These are phyloP conservation scores for Oryza brachyantha DNA, from an alignment of 176 grass and related monocot genomes.

Conservation along the genomic window DNA sequence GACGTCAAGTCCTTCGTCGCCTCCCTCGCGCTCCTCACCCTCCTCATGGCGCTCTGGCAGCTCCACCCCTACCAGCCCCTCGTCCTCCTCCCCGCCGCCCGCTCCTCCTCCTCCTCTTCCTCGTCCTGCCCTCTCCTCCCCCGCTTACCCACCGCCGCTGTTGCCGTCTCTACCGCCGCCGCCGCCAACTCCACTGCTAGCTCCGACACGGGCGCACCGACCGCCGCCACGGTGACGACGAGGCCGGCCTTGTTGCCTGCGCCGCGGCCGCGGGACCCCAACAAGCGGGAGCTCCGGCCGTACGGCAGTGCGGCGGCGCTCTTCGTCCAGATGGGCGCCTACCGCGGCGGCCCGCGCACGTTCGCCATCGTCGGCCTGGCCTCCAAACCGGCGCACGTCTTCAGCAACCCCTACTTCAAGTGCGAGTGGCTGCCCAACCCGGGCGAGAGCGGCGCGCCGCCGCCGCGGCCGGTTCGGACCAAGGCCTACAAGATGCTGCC, in stretches of 20 bases:
- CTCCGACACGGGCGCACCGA: not conserved
- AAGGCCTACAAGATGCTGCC: conserved; percentile 75
- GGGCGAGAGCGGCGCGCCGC: conserved; percentile 4
- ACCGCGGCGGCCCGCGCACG: conserved; percentile 66
- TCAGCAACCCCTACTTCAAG: conserved; percentile 65
- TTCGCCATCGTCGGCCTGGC: conserved; percentile 78
- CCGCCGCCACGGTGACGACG: not conserved
- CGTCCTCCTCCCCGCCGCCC: conserved; percentile 14
- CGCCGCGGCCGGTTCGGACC: conserved; percentile 32
- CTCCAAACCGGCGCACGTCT: conserved; percentile 82
- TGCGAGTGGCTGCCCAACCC: conserved; percentile 74
- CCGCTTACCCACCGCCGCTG: not conserved
- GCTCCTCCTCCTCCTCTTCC: conserved; percentile 20
- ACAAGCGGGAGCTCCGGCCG: conserved; percentile 65
- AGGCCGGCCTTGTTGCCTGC: not conserved
- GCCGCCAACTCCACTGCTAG: not conserved
- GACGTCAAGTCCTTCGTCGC: conserved; percentile 81
- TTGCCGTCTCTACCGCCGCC: not conserved
- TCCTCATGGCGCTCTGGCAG: conserved; percentile 63
- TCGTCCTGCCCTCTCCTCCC: conserved; percentile 11
- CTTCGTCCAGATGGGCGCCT: conserved; percentile 92
- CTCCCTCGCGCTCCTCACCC: conserved; percentile 63
- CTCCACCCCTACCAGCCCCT: conserved; percentile 55
- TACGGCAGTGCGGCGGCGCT: conserved; percentile 76
- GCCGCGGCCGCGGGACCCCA: conserved; percentile 20